Conservation (phyloP, 139 green algal genomes). For the Ettlia oleoabundans region DNA sequence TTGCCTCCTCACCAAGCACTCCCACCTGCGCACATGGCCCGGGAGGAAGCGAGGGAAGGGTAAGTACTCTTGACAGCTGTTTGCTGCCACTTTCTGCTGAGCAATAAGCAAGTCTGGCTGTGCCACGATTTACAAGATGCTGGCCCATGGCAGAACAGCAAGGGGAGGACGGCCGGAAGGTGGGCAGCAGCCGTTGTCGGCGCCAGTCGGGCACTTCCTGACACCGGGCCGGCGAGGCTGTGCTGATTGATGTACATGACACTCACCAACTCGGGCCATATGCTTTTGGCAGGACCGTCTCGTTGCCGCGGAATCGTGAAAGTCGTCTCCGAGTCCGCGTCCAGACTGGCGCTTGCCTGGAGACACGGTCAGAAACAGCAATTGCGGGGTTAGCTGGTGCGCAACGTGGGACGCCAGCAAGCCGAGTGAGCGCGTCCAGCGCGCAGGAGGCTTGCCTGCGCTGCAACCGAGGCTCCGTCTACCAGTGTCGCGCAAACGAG, state of each 20-base stretch:
- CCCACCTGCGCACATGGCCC: constrained; percentile 17
- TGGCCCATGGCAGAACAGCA: too few relatives aligned
- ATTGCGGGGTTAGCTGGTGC: background rate
- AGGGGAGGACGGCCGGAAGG: background rate
- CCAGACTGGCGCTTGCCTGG: background rate
- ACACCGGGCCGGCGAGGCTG: too few relatives aligned
- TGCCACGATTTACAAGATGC: too few relatives aligned
- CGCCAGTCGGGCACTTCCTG: too few relatives aligned
- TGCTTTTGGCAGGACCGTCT: background rate
- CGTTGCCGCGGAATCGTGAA: background rate
- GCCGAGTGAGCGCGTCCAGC: too few relatives aligned
- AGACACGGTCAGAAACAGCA: background rate
- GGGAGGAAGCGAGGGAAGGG: background rate
- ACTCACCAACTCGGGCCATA: constrained; percentile 28
- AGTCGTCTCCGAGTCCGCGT: background rate
- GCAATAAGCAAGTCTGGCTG: too few relatives aligned
- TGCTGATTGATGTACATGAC: background rate
- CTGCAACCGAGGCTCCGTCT: too few relatives aligned
- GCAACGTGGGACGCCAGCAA: too few relatives aligned
- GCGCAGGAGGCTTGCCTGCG: too few relatives aligned
- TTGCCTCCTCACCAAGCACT: background rate
- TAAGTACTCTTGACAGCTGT: background rate
- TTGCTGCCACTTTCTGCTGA: background rate
- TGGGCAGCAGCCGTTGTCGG: too few relatives aligned
- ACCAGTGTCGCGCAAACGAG: too few relatives aligned